Base-by-base conservation (phyloP, 495 filamentous ascomycete genomes). In the Podospora conica region DNA sequence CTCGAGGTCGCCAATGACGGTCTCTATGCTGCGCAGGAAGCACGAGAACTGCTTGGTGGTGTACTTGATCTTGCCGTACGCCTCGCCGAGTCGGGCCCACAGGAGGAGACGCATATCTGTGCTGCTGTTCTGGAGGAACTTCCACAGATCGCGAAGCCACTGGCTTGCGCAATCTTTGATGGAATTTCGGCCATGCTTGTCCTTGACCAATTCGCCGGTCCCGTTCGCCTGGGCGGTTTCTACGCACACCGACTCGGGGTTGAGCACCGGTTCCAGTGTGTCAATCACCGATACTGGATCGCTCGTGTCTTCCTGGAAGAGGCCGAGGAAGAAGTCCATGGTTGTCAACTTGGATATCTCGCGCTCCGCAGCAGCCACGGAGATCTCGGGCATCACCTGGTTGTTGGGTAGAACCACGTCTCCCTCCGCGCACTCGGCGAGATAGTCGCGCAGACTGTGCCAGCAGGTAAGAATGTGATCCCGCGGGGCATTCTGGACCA, bases 301-400 rank as follows among this genome's bases (percentile, higher is more conserved):
- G 40, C 85, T 85, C 31, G 84, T 76, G 53, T 85, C 81, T 11
- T 84, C 81, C 40, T 84, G 81, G 68, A 97, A 97, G 0, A 99
- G 85, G 28, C 86, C 89, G 66, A 90, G 81, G 77, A 99, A 98
- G 77, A 97, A 98, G 71, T 96, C 96, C 86, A 95, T 93, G 0
- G 93, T 98, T 15, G 91, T 96, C 15, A 98, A 80, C 72, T 92
- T 91, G 56, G 91, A 91, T 25, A 96, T 90, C 71, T 99, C 95
- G 29, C 92, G 87, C 57, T 96, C 92, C 12, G 93, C 87, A 3
- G 91, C 90, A 12, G 82, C 83, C 4, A 83, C 80, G 0, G 96
- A 97, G 20, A 99, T 82, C 73, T 97, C 92, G 0, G 93, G 88
- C 87, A 99, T 96, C 53, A 90, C 82, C 1, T 85, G 84, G 71